phyloP scores from a whole-genome alignment of 164 flowering plant genomes.

The Saururus chinensis region DNA sequence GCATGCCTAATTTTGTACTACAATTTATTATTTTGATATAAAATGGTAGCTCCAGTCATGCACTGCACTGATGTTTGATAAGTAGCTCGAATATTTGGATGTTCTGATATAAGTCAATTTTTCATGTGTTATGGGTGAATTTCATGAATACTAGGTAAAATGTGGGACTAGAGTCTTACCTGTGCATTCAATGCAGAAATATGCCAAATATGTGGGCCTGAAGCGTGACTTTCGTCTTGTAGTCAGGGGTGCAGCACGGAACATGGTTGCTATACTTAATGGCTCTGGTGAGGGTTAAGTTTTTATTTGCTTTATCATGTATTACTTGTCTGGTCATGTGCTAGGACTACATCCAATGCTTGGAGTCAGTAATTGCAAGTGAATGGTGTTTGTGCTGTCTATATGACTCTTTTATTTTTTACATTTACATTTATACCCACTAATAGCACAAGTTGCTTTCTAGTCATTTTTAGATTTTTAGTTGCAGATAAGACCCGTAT shows the following conservation, averaged over 20 bases:
- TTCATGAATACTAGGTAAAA: not conserved
- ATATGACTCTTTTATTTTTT: no score
- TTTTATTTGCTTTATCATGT: not conserved
- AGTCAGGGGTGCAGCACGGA: constrained; percentile 94
- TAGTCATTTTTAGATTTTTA: no score
- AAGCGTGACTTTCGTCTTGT: constrained; percentile 96
- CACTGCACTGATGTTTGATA: not conserved
- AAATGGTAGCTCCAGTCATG: no score
- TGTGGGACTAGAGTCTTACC: not conserved
- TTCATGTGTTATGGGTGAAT: not conserved
- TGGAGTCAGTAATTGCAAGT: no score
- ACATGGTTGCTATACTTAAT: constrained; percentile 76
- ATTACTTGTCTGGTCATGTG: not conserved
- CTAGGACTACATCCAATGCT: no score
- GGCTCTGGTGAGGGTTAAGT: constrained; percentile 64
- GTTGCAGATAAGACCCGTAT: no score
- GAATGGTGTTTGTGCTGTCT: no score
- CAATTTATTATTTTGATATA: no score
- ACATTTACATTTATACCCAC: no score
- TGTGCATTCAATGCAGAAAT: constrained; percentile 48
- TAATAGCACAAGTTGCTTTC: no score
- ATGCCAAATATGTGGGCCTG: constrained; percentile 87
- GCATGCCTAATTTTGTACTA: no score
- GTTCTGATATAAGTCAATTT: not conserved
- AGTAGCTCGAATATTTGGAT: not conserved